These are phyloP conservation scores for Boletus rubropictus DNA, from an alignment of 768 basidiomycete genomes.

Conservation along the genomic window DNA sequence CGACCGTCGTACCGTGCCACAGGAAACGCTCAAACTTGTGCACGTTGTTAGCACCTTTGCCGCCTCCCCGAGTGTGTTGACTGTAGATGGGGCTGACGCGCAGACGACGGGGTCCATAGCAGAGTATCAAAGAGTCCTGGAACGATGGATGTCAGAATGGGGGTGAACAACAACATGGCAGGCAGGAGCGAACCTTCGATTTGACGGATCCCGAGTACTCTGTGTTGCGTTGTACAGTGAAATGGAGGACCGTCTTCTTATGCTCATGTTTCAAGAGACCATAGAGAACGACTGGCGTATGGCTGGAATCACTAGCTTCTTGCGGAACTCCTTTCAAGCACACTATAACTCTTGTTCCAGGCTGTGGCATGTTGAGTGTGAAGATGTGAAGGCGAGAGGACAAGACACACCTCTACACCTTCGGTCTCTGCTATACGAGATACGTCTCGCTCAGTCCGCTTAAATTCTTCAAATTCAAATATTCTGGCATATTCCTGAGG, in stretches of 20 bases:
- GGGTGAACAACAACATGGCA: neutral
- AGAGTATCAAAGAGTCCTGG: conserved; percentile 83
- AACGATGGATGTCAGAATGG: neutral
- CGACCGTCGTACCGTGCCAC: conserved; percentile 70
- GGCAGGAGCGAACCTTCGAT: conserved; percentile 62
- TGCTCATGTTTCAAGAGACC: conserved; percentile 92
- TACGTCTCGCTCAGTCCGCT: conserved; percentile 71
- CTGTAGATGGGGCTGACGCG: conserved; percentile 86
- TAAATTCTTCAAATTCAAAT: conserved; percentile 96
- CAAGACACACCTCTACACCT: conserved; percentile 56
- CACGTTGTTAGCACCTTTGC: conserved; percentile 90
- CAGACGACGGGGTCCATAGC: conserved; percentile 83
- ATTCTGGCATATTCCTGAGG: conserved; percentile 91
- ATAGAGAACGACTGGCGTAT: conserved; percentile 60
- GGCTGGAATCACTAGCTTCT: conserved; percentile 38
- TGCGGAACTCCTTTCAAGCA: conserved; percentile 71
- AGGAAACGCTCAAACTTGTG: conserved; percentile 95
- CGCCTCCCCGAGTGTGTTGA: conserved; percentile 85
- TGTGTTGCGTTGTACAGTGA: conserved; percentile 90
- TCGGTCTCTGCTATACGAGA: conserved; percentile 64
- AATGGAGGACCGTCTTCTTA: conserved; percentile 89
- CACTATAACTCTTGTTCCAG: conserved; percentile 76
- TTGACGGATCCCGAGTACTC: conserved; percentile 85
- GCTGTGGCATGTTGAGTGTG: conserved; percentile 37
- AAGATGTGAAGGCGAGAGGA: neutral